phyloP scores from a whole-genome alignment of 177 flowering plant genomes.

The Vitis hybrid region DNA sequence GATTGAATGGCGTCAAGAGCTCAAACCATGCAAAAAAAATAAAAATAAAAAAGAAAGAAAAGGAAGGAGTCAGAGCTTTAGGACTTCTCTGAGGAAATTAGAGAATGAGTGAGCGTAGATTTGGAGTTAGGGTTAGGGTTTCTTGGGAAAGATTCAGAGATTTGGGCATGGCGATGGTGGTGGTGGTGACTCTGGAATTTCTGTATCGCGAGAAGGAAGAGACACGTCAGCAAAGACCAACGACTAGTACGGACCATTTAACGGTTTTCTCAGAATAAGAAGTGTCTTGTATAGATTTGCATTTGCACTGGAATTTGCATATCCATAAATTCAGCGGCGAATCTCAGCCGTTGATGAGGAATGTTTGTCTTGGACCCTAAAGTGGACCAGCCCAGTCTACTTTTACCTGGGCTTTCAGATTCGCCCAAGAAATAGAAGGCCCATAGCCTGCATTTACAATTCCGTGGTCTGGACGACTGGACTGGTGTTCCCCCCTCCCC shows the following conservation, averaged over 20 bases:
- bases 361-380: too few species aligned
- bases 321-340: background rate
- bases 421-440: too few species aligned
- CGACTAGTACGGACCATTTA: conserved; percentile 37
- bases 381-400: too few species aligned
- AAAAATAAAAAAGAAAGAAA: too few species aligned
- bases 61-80: too few species aligned
- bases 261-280: conserved; percentile 22
- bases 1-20: background rate
- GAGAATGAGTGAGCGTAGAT: background rate
- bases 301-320: background rate
- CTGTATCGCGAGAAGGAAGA: conserved; percentile 3
- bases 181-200: background rate
- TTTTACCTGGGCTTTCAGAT: too few species aligned
- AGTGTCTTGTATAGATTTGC: background rate
- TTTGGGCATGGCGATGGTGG: background rate
- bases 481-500: too few species aligned
- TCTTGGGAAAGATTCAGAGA: conserved; percentile 1
- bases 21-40: too few species aligned
- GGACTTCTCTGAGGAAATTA: too few species aligned
- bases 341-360: background rate
- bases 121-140: conserved; percentile 22
- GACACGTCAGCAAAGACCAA: conserved; percentile 19
- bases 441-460: too few species aligned
- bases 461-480: too few species aligned